Evolutionary conservation across 1,284 basidiomycete species (phyloP).

Genomic region (Bondarzewia mesenterica): DNA sequence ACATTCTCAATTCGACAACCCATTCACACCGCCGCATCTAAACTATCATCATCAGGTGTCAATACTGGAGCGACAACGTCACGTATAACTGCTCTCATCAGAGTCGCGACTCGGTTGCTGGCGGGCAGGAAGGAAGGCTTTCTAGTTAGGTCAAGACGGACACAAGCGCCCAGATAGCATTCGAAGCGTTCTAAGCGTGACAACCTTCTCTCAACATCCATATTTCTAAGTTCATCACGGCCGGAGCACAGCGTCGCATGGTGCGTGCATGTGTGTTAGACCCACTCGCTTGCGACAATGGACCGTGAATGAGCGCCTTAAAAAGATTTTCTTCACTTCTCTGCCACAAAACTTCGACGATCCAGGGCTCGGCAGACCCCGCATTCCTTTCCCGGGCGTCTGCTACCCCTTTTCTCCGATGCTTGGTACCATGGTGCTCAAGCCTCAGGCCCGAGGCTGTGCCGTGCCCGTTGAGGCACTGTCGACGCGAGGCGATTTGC

Average conservation of each 20-base stretch:
- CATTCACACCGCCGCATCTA: background rate
- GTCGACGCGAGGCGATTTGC: background rate
- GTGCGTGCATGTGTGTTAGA: no score
- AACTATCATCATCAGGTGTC: background rate
- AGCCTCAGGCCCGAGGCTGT: background rate
- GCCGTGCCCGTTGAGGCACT: background rate
- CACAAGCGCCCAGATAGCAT: no score
- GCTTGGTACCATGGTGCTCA: background rate
- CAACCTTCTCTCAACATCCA: no score
- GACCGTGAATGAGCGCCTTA: no score
- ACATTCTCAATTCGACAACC: background rate
- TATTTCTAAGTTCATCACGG: background rate
- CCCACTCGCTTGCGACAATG: no score
- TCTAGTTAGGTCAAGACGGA: no score
- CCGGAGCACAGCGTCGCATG: no score
- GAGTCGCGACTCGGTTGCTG: no score
- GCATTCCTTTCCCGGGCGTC: background rate
- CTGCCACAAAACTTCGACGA: no score
- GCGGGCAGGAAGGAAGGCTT: no score
- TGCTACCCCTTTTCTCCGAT: background rate
- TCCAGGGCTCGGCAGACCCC: background rate
- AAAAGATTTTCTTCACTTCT: no score
- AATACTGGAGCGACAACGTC: background rate
- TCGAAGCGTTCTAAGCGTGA: no score
- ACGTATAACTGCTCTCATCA: background rate